Evolutionary conservation across 345 rosid genomes (phyloP), one percentile per base, ranked within the genome.

Genomic region (Physaria fendleri): DNA sequence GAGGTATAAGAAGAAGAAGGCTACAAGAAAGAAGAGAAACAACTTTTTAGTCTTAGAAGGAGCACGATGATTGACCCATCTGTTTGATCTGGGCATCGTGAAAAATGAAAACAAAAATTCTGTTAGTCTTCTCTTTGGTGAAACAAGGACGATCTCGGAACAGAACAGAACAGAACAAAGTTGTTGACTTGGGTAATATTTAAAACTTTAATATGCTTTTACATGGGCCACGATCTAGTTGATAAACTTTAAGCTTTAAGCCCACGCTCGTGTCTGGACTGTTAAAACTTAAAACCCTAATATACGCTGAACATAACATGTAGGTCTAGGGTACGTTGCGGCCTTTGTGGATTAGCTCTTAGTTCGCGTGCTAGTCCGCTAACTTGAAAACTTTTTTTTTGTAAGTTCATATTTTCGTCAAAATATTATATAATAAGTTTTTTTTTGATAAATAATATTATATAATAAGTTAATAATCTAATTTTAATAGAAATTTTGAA

Each of bases 11-110:
- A 62, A 63, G 48, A 56, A 8, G 5, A 62, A 56, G 2, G 59
- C 51, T 23, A 70, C 15, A 62, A 44, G 11, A 46, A 70, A 56
- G 46, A 70, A 55, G n/a, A 56, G 25, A 56, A 63, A 6, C 0
- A 60, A 17, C 7, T 12, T 51, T 8, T 51, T 32, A 32, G 17
- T 18, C 41, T 51, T 51, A 6, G 57, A 51, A 8, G 27, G 6
- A 20, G 57, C 17, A 18, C 41, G 57, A 12, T 32, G 57, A 51
- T 32, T 32, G 14, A 62, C 33, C 52, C 46, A 56, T 41, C 44
- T 62, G 30, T 54, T 56, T 44, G 69, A 63, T 63, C 25, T 70
- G 40, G 69, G 46, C 74, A 70, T 69, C 43, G 58, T 37, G 2
- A 54, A 66, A 28, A 11, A 3, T n/a, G 5, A 20, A 54, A 66